A percentile compares a stretch with the other conserved stretches of the same genome.
These are phyloP conservation scores for Penicillium verhagenii DNA, from an alignment of 495 filamentous ascomycete genomes.

Conservation along the genomic window DNA sequence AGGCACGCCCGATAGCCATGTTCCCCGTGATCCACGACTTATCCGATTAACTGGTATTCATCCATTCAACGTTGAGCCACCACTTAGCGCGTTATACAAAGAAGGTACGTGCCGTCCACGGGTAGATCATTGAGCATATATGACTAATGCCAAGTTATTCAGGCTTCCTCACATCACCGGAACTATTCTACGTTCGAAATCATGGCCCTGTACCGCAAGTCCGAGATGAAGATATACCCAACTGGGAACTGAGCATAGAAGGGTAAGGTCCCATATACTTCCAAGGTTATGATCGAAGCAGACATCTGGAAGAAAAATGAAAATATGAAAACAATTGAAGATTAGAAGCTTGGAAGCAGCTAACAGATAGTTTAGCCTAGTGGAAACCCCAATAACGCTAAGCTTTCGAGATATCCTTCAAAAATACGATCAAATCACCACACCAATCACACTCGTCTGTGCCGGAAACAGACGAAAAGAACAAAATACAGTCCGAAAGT, in stretches of 20 bases:
- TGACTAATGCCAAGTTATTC: not conserved
- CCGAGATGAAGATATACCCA: constrained; percentile 65
- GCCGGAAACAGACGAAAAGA: constrained; percentile 94
- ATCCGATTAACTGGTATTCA: constrained; percentile 90
- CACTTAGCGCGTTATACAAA: constrained; percentile 75
- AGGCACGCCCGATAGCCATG: constrained; percentile 81
- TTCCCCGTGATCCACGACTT: constrained; percentile 81
- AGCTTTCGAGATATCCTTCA: constrained; percentile 70
- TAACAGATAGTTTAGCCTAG: constrained; percentile 46
- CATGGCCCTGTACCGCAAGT: constrained; percentile 86
- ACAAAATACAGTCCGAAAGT: constrained; percentile 88
- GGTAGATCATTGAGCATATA: too few species aligned
- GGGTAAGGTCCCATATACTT: constrained; percentile 52
- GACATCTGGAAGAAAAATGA: too few species aligned
- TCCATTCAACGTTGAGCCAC: constrained; percentile 93
- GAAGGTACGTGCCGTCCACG: constrained; percentile 66
- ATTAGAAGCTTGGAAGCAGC: too few species aligned
- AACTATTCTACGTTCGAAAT: constrained; percentile 94
- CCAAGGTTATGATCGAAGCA: too few species aligned
- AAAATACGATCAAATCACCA: constrained; percentile 81
- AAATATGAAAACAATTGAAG: too few species aligned
- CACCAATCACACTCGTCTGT: constrained; percentile 88
- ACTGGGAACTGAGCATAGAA: constrained; percentile 86
- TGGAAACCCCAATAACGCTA: constrained; percentile 73
- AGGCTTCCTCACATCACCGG: constrained; percentile 86